phyloP scores from a whole-genome alignment of 805 yeast species.

The Candida takata region DNA sequence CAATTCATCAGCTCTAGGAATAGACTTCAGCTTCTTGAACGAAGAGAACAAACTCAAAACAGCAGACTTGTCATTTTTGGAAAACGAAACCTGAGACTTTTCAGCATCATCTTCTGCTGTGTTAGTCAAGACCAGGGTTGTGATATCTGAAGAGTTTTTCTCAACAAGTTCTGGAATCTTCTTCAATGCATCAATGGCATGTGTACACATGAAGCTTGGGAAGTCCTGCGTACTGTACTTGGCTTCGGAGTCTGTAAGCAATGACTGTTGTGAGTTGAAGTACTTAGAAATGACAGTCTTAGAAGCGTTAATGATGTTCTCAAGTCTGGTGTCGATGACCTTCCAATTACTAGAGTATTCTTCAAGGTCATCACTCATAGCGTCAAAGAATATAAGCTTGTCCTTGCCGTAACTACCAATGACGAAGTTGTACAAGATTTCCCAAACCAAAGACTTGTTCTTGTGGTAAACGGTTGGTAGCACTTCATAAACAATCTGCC shows the following conservation, averaged over 20 bases:
- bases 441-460: conserved; percentile 48
- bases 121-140: conserved; percentile 45
- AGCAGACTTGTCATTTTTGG: conserved; percentile 45
- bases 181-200: conserved; percentile 50
- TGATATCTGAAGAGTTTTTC: conserved; percentile 44
- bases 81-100: conserved; percentile 3
- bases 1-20: conserved; percentile 46
- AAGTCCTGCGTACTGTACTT: conserved; percentile 4
- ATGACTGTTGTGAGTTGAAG: conserved; percentile 6
- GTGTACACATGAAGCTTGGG: conserved; percentile 33
- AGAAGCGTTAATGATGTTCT: conserved; percentile 8
- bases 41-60: conserved; percentile 56
- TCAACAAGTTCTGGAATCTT: conserved; percentile 68
- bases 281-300: conserved; percentile 7
- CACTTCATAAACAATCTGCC: conserved; percentile 68
- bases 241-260: conserved; percentile 11
- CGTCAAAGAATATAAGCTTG: conserved; percentile 6
- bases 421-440: conserved; percentile 33
- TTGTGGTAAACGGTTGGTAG: conserved; percentile 40
- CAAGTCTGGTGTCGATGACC: conserved; percentile 17
- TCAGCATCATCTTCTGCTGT: conserved; percentile 13
- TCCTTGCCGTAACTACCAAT: conserved; percentile 7
- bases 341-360: conserved; percentile 10
- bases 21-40: conserved; percentile 56
- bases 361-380: conserved; percentile 10